Evolutionary conservation across 2,329 filamentous ascomycete species (phyloP).

Genomic region (Trichoderma sp.): DNA sequence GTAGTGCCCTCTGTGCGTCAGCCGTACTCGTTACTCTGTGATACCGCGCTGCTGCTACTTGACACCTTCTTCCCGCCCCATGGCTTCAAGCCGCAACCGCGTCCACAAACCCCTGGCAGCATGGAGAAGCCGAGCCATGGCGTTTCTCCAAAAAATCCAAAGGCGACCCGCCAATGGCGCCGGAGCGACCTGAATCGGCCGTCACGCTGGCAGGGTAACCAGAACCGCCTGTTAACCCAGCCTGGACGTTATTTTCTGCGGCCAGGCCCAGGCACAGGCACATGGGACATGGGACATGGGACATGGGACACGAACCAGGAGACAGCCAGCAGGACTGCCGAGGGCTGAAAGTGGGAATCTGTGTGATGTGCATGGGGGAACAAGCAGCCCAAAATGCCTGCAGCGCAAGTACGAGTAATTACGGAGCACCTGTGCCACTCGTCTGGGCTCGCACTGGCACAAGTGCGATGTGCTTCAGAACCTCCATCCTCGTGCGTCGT

Average conservation of each 20-base stretch:
- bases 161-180: neutral
- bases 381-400: neutral
- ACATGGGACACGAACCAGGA: neutral
- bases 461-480: constrained; percentile 9
- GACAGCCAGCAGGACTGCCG: neutral
- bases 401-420: neutral
- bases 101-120: constrained; percentile 18
- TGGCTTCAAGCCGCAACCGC: constrained; percentile 13
- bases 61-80: neutral
- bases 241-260: neutral
- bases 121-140: constrained; percentile 19
- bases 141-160: constrained; percentile 8
- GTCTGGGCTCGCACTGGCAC: constrained; percentile 15
- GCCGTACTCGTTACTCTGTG: neutral
- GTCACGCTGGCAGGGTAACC: constrained; percentile 26
- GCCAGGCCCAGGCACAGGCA: neutral
- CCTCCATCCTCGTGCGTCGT: constrained; percentile 19
- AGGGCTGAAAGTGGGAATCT: constrained; percentile 8
- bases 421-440: neutral
- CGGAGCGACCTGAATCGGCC: neutral
- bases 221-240: neutral
- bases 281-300: neutral
- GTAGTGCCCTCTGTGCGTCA: neutral
- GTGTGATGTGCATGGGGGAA: constrained; percentile 10
- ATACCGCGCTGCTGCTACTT: neutral